Conservation (phyloP, 208 protist genomes). For the Leishmania guyanensis region DNA sequence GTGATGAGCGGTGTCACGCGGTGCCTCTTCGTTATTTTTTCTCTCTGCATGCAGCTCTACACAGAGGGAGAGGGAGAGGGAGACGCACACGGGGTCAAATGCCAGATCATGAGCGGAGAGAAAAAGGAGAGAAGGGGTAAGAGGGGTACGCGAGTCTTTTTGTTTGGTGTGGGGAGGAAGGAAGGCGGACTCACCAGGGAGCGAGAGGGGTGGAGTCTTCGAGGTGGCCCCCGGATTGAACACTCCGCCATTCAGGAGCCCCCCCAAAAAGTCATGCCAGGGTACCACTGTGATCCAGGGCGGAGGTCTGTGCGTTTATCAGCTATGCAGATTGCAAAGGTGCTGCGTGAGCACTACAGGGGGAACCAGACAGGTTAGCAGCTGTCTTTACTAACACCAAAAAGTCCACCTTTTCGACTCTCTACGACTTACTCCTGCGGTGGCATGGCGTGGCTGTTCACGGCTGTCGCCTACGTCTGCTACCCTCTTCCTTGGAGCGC, state of each 20-base stretch:
- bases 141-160: background rate
- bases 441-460: background rate
- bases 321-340: background rate
- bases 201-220: too few relatives aligned
- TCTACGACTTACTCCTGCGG: background rate
- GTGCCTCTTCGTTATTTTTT: background rate
- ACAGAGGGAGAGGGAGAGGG: background rate
- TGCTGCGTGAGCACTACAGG: background rate
- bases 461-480: background rate
- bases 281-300: background rate
- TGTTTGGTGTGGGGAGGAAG: background rate
- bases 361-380: background rate
- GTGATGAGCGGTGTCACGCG: background rate
- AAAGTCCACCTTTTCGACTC: background rate
- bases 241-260: background rate
- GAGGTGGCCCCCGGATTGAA: too few relatives aligned
- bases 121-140: background rate
- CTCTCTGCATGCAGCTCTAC: background rate
- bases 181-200: too few relatives aligned
- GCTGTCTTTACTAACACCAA: background rate
- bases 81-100: background rate
- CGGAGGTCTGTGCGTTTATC: background rate
- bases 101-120: background rate
- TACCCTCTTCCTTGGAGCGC: background rate
- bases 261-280: background rate